Percentiles rank a stretch among this genome's conserved stretches.
Evolutionary conservation across 352 stramenopile species (phyloP).

Genomic region (Phytophthora sansomeana): DNA sequence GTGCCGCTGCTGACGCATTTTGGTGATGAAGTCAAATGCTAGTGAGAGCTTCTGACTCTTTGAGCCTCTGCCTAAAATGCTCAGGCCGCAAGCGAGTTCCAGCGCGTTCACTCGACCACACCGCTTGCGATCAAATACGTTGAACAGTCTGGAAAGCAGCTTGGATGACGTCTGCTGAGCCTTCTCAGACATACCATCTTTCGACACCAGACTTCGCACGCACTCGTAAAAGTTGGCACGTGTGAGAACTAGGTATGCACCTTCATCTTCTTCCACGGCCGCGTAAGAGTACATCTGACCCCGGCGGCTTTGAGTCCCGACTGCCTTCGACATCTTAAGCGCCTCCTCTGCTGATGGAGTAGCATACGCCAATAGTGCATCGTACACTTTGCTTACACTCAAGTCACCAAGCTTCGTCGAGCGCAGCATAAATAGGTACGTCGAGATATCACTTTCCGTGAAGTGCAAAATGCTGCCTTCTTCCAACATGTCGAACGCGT

Average conservation of each 20-base stretch:
- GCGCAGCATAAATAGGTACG: constrained; percentile 85
- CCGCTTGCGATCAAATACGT: constrained; percentile 88
- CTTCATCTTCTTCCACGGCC: constrained; percentile 84
- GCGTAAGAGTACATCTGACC: constrained; percentile 80
- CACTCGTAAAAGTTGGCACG: constrained; percentile 89
- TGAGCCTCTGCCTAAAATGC: constrained; percentile 83
- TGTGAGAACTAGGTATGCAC: constrained; percentile 81
- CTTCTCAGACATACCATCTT: constrained; percentile 82
- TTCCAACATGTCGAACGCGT: constrained; percentile 88
- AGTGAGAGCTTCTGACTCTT: constrained; percentile 90
- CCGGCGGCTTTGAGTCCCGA: constrained; percentile 45
- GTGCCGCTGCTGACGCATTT: constrained; percentile 80
- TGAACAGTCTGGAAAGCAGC: constrained; percentile 83
- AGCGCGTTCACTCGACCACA: constrained; percentile 83
- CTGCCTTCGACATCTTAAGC: constrained; percentile 67
- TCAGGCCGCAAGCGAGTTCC: constrained; percentile 87
- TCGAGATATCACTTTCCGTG: constrained; percentile 85
- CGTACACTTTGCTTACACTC: constrained; percentile 82
- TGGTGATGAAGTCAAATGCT: constrained; percentile 90
- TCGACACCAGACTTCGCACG: constrained; percentile 83
- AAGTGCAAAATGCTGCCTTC: constrained; percentile 89
- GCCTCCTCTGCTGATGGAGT: constrained; percentile 77
- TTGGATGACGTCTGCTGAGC: constrained; percentile 89
- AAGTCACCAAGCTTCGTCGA: constrained; percentile 81
- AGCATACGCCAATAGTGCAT: constrained; percentile 75